Evolutionary conservation across 306 rosid species (phyloP).

Genomic region (Quercus parvula): DNA sequence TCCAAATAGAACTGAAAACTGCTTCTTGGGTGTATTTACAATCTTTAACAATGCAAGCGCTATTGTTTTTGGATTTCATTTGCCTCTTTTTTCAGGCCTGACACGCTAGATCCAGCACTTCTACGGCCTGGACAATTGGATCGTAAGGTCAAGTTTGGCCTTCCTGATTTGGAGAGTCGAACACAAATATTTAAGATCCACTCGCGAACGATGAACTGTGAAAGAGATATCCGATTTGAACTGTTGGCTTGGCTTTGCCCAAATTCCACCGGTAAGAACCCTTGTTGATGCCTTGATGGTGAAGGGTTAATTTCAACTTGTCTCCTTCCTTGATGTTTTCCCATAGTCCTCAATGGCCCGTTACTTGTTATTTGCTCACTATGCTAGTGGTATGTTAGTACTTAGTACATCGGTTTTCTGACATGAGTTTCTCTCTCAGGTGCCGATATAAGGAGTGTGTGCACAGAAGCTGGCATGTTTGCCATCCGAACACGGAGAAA

Average conservation of each 20-base stretch:
- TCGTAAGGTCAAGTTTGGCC: conserved; percentile 98
- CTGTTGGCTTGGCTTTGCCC: conserved; percentile 98
- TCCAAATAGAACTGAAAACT: not conserved
- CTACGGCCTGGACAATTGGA: conserved; percentile 94
- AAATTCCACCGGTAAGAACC: conserved; percentile 78
- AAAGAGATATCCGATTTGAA: conserved; percentile 89
- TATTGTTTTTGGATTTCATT: conserved; percentile 11
- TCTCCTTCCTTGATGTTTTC: not conserved
- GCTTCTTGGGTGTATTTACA: not conserved
- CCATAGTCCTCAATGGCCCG: not conserved
- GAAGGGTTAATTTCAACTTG: not conserved
- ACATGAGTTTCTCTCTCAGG: conserved; percentile 41
- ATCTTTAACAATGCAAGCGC: not conserved
- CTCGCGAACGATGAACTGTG: conserved; percentile 97
- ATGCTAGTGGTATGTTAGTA: not conserved
- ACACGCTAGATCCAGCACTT: conserved; percentile 94
- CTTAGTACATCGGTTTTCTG: conserved; percentile 22
- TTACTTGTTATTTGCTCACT: not conserved
- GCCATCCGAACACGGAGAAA: conserved; percentile 98
- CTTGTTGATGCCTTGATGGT: not conserved
- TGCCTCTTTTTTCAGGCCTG: conserved; percentile 59
- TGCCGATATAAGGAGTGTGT: conserved; percentile 95
- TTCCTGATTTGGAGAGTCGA: conserved; percentile 96
- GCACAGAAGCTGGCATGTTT: conserved; percentile 99
- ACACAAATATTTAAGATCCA: conserved; percentile 97